phyloP scores from a whole-genome alignment of 108 stramenopile species.

The Cyclotella choctawhatcheeana region DNA sequence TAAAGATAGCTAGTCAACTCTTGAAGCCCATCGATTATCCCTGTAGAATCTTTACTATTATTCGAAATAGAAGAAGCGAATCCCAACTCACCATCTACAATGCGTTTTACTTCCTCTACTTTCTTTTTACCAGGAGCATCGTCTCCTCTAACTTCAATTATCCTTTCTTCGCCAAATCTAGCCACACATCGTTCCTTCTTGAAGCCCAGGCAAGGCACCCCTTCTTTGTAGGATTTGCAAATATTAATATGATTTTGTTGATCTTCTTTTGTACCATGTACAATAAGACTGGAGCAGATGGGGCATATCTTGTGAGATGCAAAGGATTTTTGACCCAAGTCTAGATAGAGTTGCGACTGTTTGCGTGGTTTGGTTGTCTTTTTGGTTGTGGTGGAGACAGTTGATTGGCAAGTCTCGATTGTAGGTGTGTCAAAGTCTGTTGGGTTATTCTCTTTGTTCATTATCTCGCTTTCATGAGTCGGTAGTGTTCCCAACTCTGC shows the following conservation, averaged over 20 bases:
- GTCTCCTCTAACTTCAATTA: constrained; percentile 54
- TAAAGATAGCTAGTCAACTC: constrained; percentile 61
- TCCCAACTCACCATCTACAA: constrained; percentile 70
- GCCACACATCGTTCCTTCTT: constrained; percentile 37
- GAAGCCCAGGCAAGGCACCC: constrained; percentile 59
- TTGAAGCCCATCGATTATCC: constrained; percentile 1
- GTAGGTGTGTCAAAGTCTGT: neutral
- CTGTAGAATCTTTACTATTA: too few species aligned
- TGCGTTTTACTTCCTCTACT: constrained; percentile 50
- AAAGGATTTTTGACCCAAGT: constrained; percentile 79
- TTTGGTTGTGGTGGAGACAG: neutral
- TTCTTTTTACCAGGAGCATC: constrained; percentile 53
- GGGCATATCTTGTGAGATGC: constrained; percentile 66
- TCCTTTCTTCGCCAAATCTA: constrained; percentile 25
- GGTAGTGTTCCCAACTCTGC: neutral
- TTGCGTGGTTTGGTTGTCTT: neutral
- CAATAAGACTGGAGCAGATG: constrained; percentile 76
- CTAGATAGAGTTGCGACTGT: constrained; percentile 70
- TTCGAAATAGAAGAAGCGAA: too few species aligned
- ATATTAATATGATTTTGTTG: constrained; percentile 53
- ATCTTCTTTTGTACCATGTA: constrained; percentile 76
- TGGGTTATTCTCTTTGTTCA: neutral
- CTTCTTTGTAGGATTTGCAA: constrained; percentile 60
- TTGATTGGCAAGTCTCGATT: neutral
- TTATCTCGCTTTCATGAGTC: neutral